A percentile compares a stretch with the other conserved stretches of the same genome.
phyloP scores from a whole-genome alignment of 2,329 filamentous ascomycete genomes.

The Talaromyces islandicus region DNA sequence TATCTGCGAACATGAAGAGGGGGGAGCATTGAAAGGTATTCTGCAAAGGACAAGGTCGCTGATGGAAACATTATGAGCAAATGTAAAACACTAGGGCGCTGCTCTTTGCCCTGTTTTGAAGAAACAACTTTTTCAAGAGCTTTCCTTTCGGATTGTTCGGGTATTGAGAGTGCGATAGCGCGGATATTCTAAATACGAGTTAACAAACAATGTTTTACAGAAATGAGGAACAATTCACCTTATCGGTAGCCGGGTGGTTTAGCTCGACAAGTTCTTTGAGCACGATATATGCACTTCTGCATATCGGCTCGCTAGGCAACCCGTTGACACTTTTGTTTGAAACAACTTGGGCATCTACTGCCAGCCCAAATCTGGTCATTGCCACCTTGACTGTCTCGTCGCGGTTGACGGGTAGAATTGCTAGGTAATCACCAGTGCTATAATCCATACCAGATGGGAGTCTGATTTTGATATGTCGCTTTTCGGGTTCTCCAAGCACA shows the following conservation, averaged over 20 bases:
- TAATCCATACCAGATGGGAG: slow-evolving; percentile 59
- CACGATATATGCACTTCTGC: background rate
- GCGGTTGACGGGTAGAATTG: slow-evolving; percentile 62
- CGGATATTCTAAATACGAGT: background rate
- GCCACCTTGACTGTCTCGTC: slow-evolving; percentile 53
- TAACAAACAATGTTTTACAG: background rate
- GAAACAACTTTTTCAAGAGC: background rate
- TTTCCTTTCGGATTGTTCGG: background rate
- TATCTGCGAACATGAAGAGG: background rate
- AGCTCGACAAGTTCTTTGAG: background rate
- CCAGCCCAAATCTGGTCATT: slow-evolving; percentile 27
- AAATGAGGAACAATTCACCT: background rate
- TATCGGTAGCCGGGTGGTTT: background rate
- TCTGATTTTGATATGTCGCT: slow-evolving; percentile 57
- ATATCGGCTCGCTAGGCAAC: background rate
- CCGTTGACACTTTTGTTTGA: background rate
- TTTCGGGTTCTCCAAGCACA: background rate
- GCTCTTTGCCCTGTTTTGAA: background rate
- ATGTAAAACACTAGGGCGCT: background rate
- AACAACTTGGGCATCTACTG: background rate
- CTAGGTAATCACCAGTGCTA: slow-evolving; percentile 64
- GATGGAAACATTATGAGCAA: background rate
- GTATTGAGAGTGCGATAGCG: background rate
- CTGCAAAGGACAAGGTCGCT: background rate
- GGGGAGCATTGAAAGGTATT: background rate